Evolutionary conservation across 768 basidiomycete genomes (phyloP).

Genomic region (Tulasnella sp.): DNA sequence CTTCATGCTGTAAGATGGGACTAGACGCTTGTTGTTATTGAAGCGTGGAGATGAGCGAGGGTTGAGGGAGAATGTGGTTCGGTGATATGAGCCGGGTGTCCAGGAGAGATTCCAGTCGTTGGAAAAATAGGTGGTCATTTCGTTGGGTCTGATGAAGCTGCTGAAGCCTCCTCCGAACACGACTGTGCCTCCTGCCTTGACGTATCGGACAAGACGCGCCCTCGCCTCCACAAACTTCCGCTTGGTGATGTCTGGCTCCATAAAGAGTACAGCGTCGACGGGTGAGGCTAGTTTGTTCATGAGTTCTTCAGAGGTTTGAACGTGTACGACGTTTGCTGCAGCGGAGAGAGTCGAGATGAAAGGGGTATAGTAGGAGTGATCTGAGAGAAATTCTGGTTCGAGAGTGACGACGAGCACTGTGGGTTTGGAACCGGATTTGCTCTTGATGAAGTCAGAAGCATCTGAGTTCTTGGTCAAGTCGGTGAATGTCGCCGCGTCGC

Average conservation of each 20-base stretch:
- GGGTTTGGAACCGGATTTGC: background rate
- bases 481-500: background rate
- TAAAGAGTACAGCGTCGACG: slow-evolving; percentile 26
- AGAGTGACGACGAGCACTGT: background rate
- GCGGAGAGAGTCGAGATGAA: background rate
- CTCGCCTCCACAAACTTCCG: slow-evolving; percentile 21
- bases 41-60: slow-evolving; percentile 10
- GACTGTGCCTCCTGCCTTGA: slow-evolving; percentile 29
- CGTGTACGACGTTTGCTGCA: too few species aligned
- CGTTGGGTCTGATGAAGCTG: slow-evolving; percentile 20
- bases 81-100: slow-evolving; percentile 31
- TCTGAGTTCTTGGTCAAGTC: background rate
- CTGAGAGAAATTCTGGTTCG: background rate
- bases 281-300: background rate
- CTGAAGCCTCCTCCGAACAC: slow-evolving; percentile 30
- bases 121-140: slow-evolving; percentile 23
- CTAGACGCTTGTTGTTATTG: background rate
- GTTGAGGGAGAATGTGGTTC: slow-evolving; percentile 30
- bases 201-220: slow-evolving; percentile 28
- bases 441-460: background rate
- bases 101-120: slow-evolving; percentile 28
- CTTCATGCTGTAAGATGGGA: slow-evolving; percentile 31
- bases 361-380: background rate
- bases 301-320: too few species aligned
- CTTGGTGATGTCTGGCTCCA: slow-evolving; percentile 28